Conservation (phyloP, 257 asterid species). For the Paraleonurus japonicus region DNA sequence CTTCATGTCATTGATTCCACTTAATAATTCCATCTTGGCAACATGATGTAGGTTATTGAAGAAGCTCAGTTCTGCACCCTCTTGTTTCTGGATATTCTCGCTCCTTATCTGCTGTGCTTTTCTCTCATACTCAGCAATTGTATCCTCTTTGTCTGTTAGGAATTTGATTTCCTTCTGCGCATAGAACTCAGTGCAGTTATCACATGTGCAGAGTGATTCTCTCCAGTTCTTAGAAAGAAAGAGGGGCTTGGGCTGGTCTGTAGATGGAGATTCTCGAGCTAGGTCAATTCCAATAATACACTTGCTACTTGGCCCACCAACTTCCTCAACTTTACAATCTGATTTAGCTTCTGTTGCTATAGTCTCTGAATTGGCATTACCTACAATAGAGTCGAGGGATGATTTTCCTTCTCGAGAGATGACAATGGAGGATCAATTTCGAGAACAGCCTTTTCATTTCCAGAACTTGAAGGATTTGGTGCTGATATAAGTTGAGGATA, state of each 20-base stretch:
- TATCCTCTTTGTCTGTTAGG: constrained; percentile 82
- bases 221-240: constrained; percentile 84
- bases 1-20: constrained; percentile 89
- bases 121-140: constrained; percentile 89
- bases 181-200: constrained; percentile 55
- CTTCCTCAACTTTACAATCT: constrained; percentile 17
- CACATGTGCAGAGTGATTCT: constrained; percentile 70
- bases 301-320: constrained; percentile 46
- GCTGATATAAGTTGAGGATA: constrained; percentile 59
- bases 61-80: constrained; percentile 61
- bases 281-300: constrained; percentile 52
- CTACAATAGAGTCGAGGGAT: constrained; percentile 20
- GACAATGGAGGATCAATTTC: constrained; percentile 36
- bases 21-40: constrained; percentile 74
- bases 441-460: constrained; percentile 40
- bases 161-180: constrained; percentile 55
- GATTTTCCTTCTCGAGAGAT: constrained; percentile 33
- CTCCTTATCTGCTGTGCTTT: constrained; percentile 75
- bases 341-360: constrained; percentile 12
- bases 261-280: constrained; percentile 35
- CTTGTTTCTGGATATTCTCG: constrained; percentile 69
- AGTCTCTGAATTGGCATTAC: constrained; percentile 21
- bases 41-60: constrained; percentile 79
- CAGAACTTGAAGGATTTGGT: constrained; percentile 26
- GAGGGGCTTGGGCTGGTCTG: constrained; percentile 49